phyloP scores from a whole-genome alignment of 352 stramenopile species.

The Phytophthora pseudosyringae region DNA sequence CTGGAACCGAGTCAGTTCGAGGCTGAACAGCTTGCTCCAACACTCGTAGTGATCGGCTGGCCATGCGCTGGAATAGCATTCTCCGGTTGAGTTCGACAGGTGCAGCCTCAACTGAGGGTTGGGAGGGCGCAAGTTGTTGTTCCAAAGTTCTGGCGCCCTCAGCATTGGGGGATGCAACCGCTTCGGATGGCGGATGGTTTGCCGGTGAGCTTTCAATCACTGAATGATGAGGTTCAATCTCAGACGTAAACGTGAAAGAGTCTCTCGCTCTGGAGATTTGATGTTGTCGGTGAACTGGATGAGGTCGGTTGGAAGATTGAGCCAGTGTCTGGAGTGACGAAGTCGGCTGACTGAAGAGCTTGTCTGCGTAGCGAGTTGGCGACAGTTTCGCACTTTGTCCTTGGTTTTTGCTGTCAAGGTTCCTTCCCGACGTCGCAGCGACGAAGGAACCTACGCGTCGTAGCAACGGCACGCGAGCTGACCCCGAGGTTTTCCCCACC shows the following conservation, averaged over 20 bases:
- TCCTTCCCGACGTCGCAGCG: slow-evolving; percentile 3
- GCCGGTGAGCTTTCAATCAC: background rate
- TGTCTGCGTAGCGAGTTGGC: slow-evolving; percentile 36
- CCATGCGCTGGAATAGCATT: slow-evolving; percentile 20
- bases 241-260: slow-evolving; percentile 20
- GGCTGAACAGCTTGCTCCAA: slow-evolving; percentile 13
- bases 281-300: background rate
- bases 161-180: background rate
- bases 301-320: background rate
- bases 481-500: background rate
- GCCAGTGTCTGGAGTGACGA: background rate
- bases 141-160: background rate
- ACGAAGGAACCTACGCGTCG: slow-evolving; percentile 32
- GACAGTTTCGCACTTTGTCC: slow-evolving; percentile 16
- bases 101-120: background rate
- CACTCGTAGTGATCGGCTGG: slow-evolving; percentile 28
- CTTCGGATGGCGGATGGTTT: slow-evolving; percentile 2
- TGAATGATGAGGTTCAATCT: slow-evolving; percentile 14
- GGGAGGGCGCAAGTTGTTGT: background rate
- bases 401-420: slow-evolving; percentile 7
- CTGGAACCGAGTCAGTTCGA: slow-evolving; percentile 5
- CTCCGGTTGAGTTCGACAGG: background rate
- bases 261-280: background rate
- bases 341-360: slow-evolving; percentile 24
- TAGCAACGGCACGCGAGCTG: slow-evolving; percentile 14